These are phyloP conservation scores for Jatropha curcas DNA, from an alignment of 345 rosid genomes.

Conservation along the genomic window DNA sequence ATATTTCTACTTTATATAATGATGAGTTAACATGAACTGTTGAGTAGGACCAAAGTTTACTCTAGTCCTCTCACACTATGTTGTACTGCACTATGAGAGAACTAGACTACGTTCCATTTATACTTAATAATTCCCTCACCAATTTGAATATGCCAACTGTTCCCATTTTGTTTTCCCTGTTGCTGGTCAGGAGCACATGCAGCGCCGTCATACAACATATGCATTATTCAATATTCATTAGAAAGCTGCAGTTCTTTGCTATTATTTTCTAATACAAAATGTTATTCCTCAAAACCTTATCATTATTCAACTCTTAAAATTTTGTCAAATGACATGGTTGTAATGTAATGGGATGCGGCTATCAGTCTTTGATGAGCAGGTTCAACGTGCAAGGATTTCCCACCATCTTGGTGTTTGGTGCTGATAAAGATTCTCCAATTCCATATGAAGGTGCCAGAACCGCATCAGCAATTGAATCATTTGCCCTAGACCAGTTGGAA, in stretches of 20 bases:
- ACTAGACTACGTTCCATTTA: neutral
- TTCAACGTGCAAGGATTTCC: conserved; percentile 95
- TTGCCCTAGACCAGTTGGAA: conserved; percentile 84
- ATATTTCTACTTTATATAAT: neutral
- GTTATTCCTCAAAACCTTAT: neutral
- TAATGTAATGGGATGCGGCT: conserved; percentile 30
- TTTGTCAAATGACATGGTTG: conserved; percentile 8
- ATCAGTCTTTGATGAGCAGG: conserved; percentile 91
- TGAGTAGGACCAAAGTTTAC: neutral
- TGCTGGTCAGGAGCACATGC: neutral
- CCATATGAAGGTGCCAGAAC: conserved; percentile 92
- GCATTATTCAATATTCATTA: neutral
- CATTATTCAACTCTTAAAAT: neutral
- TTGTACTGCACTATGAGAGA: neutral
- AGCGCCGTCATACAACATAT: neutral
- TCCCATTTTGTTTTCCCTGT: neutral
- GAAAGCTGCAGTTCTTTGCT: neutral
- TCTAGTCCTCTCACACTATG: neutral
- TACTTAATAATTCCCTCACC: neutral
- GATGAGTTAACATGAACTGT: neutral
- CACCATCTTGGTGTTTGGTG: conserved; percentile 89
- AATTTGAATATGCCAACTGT: neutral
- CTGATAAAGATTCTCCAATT: conserved; percentile 75
- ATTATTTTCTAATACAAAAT: neutral
- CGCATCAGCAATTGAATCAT: conserved; percentile 85